These are phyloP conservation scores for Metarhizium robertsii DNA, from an alignment of 2,329 filamentous ascomycete genomes.

Conservation along the genomic window DNA sequence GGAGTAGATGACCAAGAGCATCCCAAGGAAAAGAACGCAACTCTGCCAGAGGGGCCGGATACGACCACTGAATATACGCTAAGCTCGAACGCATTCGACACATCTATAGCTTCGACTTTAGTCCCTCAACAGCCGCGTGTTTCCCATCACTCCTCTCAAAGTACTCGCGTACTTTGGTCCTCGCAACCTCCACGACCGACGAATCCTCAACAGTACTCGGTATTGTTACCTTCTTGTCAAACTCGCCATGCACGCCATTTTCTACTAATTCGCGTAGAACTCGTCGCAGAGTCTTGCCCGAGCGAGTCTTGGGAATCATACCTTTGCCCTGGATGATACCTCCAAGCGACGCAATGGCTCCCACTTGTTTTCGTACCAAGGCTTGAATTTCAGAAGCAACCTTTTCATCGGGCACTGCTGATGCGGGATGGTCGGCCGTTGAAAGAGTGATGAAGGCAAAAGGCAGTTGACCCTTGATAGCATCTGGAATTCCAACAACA, in stretches of 20 bases:
- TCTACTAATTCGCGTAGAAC: slow-evolving; percentile 78
- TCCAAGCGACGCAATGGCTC: slow-evolving; percentile 75
- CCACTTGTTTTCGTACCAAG: slow-evolving; percentile 71
- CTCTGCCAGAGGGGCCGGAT: not conserved
- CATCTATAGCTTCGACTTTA: slow-evolving; percentile 43
- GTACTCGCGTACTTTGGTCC: slow-evolving; percentile 63
- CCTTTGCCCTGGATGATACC: slow-evolving; percentile 77
- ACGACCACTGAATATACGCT: too few relatives aligned
- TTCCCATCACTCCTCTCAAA: slow-evolving; percentile 44
- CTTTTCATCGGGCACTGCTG: slow-evolving; percentile 37
- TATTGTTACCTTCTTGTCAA: slow-evolving; percentile 61
- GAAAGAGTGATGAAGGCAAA: slow-evolving; percentile 71
- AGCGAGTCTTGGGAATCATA: slow-evolving; percentile 86
- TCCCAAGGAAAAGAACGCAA: not conserved
- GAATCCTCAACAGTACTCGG: slow-evolving; percentile 82
- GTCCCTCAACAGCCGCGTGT: slow-evolving; percentile 37
- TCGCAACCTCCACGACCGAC: slow-evolving; percentile 64
- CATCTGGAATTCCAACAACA: slow-evolving; percentile 77
- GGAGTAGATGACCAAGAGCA: not conserved
- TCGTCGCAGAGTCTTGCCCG: slow-evolving; percentile 80
- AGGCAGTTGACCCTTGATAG: slow-evolving; percentile 80
- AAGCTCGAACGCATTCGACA: not conserved
- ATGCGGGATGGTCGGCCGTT: slow-evolving; percentile 35
- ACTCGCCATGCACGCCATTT: slow-evolving; percentile 66
- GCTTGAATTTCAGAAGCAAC: slow-evolving; percentile 56